A percentile compares a stretch with the other conserved stretches of the same genome.
phyloP scores from a whole-genome alignment of 139 green algal genomes.

The Axilococcus clingmanii region DNA sequence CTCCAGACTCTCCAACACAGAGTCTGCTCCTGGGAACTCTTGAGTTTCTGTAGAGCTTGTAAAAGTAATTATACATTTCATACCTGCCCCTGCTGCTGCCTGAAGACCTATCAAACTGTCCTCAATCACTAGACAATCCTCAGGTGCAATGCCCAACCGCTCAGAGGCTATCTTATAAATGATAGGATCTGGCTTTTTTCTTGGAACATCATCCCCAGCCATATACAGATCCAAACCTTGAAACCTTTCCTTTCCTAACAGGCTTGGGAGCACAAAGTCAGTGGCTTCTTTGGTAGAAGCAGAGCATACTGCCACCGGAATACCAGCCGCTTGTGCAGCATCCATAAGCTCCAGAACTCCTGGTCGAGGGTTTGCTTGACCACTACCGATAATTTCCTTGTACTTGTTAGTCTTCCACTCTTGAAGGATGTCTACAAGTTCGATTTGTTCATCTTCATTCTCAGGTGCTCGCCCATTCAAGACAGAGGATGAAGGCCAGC shows the following conservation, averaged over 20 bases:
- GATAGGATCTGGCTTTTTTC: slow-evolving; percentile 70
- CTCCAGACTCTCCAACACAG: slow-evolving; percentile 10
- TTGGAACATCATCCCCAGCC: slow-evolving; percentile 56
- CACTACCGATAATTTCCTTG: slow-evolving; percentile 49
- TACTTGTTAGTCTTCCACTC: slow-evolving; percentile 74
- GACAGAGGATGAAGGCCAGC: slow-evolving; percentile 68
- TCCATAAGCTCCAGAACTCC: slow-evolving; percentile 76
- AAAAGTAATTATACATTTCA: slow-evolving; percentile 83
- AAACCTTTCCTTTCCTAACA: slow-evolving; percentile 74
- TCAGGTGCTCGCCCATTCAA: slow-evolving; percentile 26
- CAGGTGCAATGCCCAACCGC: slow-evolving; percentile 60
- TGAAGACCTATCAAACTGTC: slow-evolving; percentile 84
- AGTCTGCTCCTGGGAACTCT: slow-evolving; percentile 14
- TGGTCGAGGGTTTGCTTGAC: slow-evolving; percentile 43
- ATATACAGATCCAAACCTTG: slow-evolving; percentile 76
- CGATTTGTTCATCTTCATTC: slow-evolving; percentile 50
- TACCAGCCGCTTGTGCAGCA: slow-evolving; percentile 52
- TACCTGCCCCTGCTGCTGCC: slow-evolving; percentile 86
- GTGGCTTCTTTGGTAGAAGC: slow-evolving; percentile 81
- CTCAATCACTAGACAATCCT: slow-evolving; percentile 86
- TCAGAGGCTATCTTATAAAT: slow-evolving; percentile 84
- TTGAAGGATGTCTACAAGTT: slow-evolving; percentile 79
- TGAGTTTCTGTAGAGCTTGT: slow-evolving; percentile 53
- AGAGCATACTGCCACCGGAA: slow-evolving; percentile 74
- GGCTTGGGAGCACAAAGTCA: slow-evolving; percentile 54